Conservation (phyloP, 2,329 filamentous ascomycete genomes). For the Lithohypha guttulata region DNA sequence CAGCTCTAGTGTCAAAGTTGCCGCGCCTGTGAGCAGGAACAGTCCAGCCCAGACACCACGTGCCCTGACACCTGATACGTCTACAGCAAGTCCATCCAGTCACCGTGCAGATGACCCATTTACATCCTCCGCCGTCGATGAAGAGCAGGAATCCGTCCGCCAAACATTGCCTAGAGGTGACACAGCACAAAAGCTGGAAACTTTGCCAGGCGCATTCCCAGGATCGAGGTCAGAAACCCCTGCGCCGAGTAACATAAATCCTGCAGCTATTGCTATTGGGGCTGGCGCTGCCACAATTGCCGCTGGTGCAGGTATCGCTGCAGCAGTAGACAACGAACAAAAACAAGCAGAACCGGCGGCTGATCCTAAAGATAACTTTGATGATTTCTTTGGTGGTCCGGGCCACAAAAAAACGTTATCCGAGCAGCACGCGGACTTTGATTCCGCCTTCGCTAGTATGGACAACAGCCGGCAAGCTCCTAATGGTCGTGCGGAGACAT, state of each 20-base stretch:
- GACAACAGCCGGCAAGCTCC: conserved; percentile 31
- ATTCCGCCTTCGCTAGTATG: conserved; percentile 37
- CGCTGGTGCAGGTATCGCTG: conserved; percentile 8
- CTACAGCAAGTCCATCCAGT: conserved; percentile 24
- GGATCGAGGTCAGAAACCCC: conserved; percentile 31
- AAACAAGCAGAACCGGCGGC: conserved; percentile 15
- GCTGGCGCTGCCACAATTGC: conserved; percentile 13
- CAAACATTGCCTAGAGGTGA: conserved; percentile 15
- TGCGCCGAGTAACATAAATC: conserved; percentile 12
- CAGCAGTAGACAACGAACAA: conserved; percentile 4
- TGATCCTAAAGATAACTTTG: conserved; percentile 32
- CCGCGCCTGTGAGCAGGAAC: conserved; percentile 58
- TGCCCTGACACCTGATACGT: conserved; percentile 32
- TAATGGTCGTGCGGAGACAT: conserved; percentile 22
- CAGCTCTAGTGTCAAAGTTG: conserved; percentile 67
- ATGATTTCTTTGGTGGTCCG: conserved; percentile 36
- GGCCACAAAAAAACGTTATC: conserved; percentile 35
- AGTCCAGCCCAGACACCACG: conserved; percentile 41
- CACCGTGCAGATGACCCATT: conserved; percentile 17
- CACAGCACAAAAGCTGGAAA: conserved; percentile 11
- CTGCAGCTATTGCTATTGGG: conserved; percentile 8
- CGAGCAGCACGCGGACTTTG: conserved; percentile 37
- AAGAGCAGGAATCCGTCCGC: conserved; percentile 21
- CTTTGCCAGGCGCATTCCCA: conserved; percentile 44
- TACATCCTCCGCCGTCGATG: conserved; percentile 17